Conservation (phyloP, 2,329 filamentous ascomycete species). For the Sporothrix phasma region DNA sequence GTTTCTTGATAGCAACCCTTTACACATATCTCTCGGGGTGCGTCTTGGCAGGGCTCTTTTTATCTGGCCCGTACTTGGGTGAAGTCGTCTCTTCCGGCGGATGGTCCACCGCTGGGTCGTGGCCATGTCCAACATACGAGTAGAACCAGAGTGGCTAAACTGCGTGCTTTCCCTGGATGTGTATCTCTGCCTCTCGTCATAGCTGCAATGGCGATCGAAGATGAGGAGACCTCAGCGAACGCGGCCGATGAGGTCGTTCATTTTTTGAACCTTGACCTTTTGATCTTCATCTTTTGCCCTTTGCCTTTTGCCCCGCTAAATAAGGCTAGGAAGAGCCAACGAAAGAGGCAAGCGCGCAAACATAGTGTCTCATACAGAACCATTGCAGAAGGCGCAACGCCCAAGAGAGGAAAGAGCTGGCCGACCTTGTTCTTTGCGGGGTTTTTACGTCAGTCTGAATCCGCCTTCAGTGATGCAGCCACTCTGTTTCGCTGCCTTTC, state of each 20-base stretch:
- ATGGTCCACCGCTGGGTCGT: too few relatives aligned
- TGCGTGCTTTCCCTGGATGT: background rate
- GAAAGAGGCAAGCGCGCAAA: background rate
- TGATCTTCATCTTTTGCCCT: background rate
- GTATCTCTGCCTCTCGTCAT: background rate
- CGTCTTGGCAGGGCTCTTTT: too few relatives aligned
- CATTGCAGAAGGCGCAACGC: background rate
- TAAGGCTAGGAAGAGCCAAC: background rate
- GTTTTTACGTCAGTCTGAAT: too few relatives aligned
- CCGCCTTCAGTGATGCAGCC: background rate
- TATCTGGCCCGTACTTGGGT: too few relatives aligned
- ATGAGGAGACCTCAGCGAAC: background rate
- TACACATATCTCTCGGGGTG: too few relatives aligned
- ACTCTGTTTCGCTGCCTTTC: background rate
- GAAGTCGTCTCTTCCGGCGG: too few relatives aligned
- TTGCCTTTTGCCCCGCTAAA: background rate
- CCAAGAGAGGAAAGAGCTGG: conserved; percentile 4
- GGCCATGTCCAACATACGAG: background rate
- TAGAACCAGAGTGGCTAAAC: too few relatives aligned
- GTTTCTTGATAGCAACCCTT: too few relatives aligned
- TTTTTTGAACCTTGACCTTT: background rate
- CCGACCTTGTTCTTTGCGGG: too few relatives aligned
- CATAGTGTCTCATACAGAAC: background rate
- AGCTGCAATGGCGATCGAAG: background rate
- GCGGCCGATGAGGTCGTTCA: too few relatives aligned